Percentiles rank a stretch among this genome's conserved stretches.
Conservation (phyloP, 1,284 basidiomycete species). For the Meira nashicola region DNA sequence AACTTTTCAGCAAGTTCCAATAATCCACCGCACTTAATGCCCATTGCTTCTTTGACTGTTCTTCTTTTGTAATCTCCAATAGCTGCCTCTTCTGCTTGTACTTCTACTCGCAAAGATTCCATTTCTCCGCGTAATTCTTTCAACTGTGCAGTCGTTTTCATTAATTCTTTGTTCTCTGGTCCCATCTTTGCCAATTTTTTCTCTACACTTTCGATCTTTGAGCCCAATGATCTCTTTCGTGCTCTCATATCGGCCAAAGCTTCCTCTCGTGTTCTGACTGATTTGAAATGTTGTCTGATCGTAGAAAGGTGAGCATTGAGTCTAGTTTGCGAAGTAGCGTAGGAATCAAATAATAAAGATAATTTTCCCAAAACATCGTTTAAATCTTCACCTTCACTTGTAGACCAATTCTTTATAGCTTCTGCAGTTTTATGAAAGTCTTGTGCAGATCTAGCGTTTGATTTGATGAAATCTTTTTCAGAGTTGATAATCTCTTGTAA, state of each 20-base stretch:
- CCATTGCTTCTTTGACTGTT: conserved; percentile 68
- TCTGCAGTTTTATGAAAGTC: conserved; percentile 71
- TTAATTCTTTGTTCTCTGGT: conserved; percentile 77
- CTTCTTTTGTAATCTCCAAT: conserved; percentile 79
- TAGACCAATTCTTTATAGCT: conserved; percentile 71
- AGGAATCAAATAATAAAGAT: conserved; percentile 66
- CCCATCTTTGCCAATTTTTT: conserved; percentile 86
- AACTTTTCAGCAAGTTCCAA: conserved; percentile 82
- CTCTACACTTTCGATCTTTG: conserved; percentile 79
- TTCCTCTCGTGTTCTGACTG: conserved; percentile 79
- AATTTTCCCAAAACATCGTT: conserved; percentile 75
- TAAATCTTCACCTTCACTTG: conserved; percentile 81
- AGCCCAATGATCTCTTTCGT: conserved; percentile 64
- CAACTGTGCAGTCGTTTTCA: conserved; percentile 69
- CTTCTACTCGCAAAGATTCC: conserved; percentile 68
- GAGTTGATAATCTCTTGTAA: conserved; percentile 82
- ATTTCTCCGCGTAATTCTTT: conserved; percentile 75
- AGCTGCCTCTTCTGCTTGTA: conserved; percentile 74
- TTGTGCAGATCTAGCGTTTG: conserved; percentile 64
- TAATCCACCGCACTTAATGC: conserved; percentile 80
- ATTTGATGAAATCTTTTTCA: conserved; percentile 75
- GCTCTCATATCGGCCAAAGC: conserved; percentile 71
- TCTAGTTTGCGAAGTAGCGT: conserved; percentile 65
- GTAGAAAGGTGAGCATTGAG: conserved; percentile 70
- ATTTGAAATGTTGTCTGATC: conserved; percentile 62